These are phyloP conservation scores for Yarrowia galli DNA, from an alignment of 1,139 yeast species.

Conservation along the genomic window DNA sequence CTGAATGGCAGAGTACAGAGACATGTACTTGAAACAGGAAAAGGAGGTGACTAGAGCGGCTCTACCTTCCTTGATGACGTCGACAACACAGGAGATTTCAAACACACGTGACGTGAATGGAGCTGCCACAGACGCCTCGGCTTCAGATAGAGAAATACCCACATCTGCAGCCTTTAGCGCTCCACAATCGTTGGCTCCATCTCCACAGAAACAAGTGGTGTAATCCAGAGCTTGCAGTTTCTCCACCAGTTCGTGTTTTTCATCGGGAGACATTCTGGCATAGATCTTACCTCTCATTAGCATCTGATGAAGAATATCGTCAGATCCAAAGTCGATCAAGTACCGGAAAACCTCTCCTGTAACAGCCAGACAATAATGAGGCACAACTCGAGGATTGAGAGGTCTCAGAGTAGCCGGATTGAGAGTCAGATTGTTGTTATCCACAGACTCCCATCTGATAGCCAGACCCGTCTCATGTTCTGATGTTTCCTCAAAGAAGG, in stretches of 20 bases:
- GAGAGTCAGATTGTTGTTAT: conserved; percentile 52
- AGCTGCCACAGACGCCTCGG: conserved; percentile 98
- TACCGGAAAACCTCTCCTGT: conserved; percentile 92
- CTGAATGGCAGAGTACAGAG: conserved; percentile 94
- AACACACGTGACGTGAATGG: conserved; percentile 92
- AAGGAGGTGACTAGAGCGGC: conserved; percentile 94
- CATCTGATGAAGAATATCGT: conserved; percentile 58
- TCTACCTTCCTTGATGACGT: conserved; percentile 92
- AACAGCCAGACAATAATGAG: conserved; percentile 73
- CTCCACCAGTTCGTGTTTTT: conserved; percentile 92
- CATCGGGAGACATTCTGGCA: conserved; percentile 99
- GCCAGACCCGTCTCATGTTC: conserved; percentile 39
- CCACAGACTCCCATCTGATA: conserved; percentile 54
- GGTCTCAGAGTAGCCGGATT: conserved; percentile 73
- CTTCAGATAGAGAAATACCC: conserved; percentile 93
- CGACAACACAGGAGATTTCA: conserved; percentile 90
- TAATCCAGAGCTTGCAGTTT: conserved; percentile 84
- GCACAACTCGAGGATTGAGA: conserved; percentile 43
- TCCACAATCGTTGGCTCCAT: conserved; percentile 91
- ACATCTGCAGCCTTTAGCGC: conserved; percentile 97
- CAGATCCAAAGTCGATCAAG: conserved; percentile 58
- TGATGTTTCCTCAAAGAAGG: conserved; percentile 61
- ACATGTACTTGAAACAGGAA: conserved; percentile 97
- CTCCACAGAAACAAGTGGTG: conserved; percentile 97
- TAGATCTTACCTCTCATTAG: conserved; percentile 78